Base-by-base conservation (phyloP, 1,284 basidiomycete genomes). In the Cryptococcus maquisensis region DNA sequence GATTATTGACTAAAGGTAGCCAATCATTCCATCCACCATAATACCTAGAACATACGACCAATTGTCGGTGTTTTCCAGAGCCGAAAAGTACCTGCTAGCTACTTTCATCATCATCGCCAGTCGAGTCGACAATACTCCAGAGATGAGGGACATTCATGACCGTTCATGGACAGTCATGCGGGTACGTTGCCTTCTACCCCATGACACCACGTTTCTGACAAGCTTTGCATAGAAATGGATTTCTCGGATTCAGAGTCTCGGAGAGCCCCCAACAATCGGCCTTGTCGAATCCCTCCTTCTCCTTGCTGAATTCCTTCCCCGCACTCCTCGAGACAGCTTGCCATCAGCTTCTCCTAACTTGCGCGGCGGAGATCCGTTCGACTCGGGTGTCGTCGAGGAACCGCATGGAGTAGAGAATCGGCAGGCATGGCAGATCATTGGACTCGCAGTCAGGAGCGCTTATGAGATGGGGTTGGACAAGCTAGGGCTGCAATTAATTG, bases 101-200 rank as follows among this genome's bases (percentile, higher is more conserved):
- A 72, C 75, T 4, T 72, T 77, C 52, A 68, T 78, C 51, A 74
- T 79, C 49, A 77, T 79, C 32, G 72, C 76, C 1, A 73, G 71
- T 51, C 65, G 75, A 12, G 66, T 73, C 48, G 68, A 76, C 44
- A 51, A 59, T 1, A 46, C 56, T 1, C 59, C 61, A 5, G 64
- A 62, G 4, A 69, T 73, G 60, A 56, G 67, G 18, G 56, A 67
- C 6, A 63, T 74, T 8, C 73, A 74, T 57, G 69, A 71, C 20
- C 64, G 64, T 20, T 63, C 70, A 16, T 73, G 72, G 72, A 56
- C 57, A 3, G 60, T 74, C 0, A 74, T 77, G 69, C 59, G 73
- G 48, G 72, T 74, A 41, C 53, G 70, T 54, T n/a, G 43, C 32
- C 21, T 20, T 44, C 23, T 16, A 44, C 16, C 7, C 16, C 13